Evolutionary conservation across 164 flowering plant species (phyloP).

Genomic region (Hamamelis virginiana): DNA sequence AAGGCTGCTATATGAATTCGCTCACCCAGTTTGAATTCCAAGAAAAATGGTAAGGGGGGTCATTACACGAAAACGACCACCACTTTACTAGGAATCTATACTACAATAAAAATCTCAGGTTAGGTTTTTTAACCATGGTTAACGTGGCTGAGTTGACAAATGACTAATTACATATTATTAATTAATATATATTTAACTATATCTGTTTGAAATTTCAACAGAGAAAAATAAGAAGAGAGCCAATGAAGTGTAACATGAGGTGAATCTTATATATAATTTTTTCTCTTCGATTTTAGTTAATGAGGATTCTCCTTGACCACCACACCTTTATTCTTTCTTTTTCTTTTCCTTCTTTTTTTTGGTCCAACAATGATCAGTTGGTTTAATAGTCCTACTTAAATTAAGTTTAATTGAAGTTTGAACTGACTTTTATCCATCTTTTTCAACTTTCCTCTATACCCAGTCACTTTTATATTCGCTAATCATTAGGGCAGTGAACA

Average conservation of each 20-base stretch:
- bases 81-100: background rate
- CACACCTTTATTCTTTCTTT: background rate
- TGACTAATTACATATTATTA: background rate
- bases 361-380: background rate
- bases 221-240: background rate
- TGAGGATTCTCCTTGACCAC: background rate
- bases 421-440: background rate
- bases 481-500: too few relatives aligned
- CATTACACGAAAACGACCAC: background rate
- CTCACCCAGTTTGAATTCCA: constrained; percentile 1
- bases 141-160: background rate
- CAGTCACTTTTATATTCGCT: background rate
- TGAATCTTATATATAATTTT: too few relatives aligned
- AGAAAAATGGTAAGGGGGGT: background rate
- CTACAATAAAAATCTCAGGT: background rate
- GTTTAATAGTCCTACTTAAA: background rate
- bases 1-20: background rate
- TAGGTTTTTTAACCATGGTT: background rate
- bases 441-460: background rate
- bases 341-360: background rate
- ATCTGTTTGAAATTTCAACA: background rate
- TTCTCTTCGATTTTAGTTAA: background rate
- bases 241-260: too few relatives aligned
- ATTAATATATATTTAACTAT: background rate
- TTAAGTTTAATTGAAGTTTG: background rate